phyloP scores from a whole-genome alignment of 2,329 filamentous ascomycete species.

The Paramyrothecium sp. region DNA sequence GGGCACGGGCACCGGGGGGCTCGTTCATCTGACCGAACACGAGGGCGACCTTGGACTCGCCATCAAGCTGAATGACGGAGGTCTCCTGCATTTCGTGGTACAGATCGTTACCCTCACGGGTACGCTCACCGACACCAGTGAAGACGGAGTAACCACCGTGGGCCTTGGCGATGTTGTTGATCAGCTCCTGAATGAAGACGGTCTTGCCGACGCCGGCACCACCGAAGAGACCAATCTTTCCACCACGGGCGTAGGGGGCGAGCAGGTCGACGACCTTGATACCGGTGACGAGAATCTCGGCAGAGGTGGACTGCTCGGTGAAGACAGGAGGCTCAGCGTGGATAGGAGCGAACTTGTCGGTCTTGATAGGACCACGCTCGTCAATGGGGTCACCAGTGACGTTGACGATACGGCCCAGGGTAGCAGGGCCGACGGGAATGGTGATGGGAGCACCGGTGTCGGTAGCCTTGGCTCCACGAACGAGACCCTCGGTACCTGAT shows the following conservation, averaged over 20 bases:
- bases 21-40: conserved; percentile 99
- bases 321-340: conserved; percentile 93
- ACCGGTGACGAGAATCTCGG: conserved; percentile 96
- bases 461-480: conserved; percentile 79
- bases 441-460: conserved; percentile 96
- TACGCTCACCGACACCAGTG: conserved; percentile 99
- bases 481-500: conserved; percentile 97
- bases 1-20: conserved; percentile 97
- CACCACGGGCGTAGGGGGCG: conserved; percentile 99
- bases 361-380: conserved; percentile 97
- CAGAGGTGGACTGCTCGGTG: conserved; percentile 91
- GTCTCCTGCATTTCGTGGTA: conserved; percentile 99
- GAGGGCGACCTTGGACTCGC: conserved; percentile 98
- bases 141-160: conserved; percentile 99
- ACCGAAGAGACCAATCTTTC: conserved; percentile 99
- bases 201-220: conserved; percentile 99
- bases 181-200: conserved; percentile 99
- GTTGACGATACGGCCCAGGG: conserved; percentile 99
- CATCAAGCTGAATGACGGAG: conserved; percentile 97
- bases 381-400: conserved; percentile 99
- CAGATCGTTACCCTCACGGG: conserved; percentile 99
- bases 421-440: conserved; percentile 90
- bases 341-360: conserved; percentile 82
- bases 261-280: conserved; percentile 99
- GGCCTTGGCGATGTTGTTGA: conserved; percentile 99